Conservation (phyloP, 2,329 filamentous ascomycete genomes). For the Fusarium sulawesiense region DNA sequence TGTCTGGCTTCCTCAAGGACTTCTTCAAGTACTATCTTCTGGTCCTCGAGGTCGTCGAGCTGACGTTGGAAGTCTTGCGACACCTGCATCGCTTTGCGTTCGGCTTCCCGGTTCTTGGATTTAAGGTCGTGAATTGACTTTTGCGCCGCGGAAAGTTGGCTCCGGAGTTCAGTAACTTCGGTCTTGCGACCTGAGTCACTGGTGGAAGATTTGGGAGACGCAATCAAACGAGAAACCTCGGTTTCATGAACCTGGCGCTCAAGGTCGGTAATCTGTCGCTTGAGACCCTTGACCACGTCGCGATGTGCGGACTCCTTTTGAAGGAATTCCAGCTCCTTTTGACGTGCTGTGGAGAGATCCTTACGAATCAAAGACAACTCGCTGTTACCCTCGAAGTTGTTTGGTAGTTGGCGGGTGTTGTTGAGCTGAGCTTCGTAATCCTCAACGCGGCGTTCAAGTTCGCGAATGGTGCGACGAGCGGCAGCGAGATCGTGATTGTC, state of each 20-base stretch:
- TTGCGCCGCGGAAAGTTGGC: constrained; percentile 70
- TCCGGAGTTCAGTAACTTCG: constrained; percentile 69
- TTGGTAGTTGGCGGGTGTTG: constrained; percentile 50
- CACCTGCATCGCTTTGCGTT: constrained; percentile 57
- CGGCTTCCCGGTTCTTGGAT: constrained; percentile 62
- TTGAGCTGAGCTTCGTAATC: constrained; percentile 62
- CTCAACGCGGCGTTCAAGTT: constrained; percentile 71
- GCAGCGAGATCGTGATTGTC: constrained; percentile 67
- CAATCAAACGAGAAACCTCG: constrained; percentile 63
- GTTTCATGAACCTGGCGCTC: constrained; percentile 75
- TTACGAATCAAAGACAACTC: constrained; percentile 71
- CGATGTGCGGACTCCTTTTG: constrained; percentile 75
- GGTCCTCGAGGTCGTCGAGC: constrained; percentile 68
- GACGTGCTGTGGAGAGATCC: constrained; percentile 71
- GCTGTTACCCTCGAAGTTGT: constrained; percentile 56
- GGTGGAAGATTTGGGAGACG: constrained; percentile 59
- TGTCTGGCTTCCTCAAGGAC: constrained; percentile 67
- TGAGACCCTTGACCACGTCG: constrained; percentile 70
- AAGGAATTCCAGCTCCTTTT: constrained; percentile 72
- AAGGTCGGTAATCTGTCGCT: constrained; percentile 72
- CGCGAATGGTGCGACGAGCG: constrained; percentile 71
- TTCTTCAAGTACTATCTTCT: constrained; percentile 68
- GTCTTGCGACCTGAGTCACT: constrained; percentile 65
- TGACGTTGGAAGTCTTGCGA: constrained; percentile 64
- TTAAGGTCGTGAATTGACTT: constrained; percentile 68